Percentiles rank a stretch among this genome's conserved stretches.
Conservation (phyloP, 441 rosid genomes). For the Cnidoscolus chayamansa region DNA sequence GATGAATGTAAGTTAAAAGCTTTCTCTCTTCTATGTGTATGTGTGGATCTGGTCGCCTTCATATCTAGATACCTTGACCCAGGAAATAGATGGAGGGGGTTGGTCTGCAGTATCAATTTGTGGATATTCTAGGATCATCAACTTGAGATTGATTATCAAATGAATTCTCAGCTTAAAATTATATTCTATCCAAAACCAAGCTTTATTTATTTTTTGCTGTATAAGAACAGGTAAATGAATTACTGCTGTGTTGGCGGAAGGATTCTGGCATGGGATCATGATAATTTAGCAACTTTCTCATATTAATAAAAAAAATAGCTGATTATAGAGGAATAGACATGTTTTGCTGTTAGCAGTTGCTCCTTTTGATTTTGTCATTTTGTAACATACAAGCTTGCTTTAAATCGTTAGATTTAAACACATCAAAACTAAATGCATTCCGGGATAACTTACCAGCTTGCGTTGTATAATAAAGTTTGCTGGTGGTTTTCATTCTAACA, state of each 20-base stretch:
- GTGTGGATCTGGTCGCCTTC: not conserved
- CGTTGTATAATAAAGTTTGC: conserved; percentile 3
- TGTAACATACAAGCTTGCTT: too few species aligned
- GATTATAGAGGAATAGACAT: not conserved
- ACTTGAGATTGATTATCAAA: not conserved
- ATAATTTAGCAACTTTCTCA: not conserved
- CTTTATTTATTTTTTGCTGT: conserved; percentile 4
- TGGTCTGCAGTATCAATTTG: not conserved
- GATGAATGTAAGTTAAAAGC: conserved; percentile 66
- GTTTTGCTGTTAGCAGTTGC: not conserved
- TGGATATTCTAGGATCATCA: not conserved
- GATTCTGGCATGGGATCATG: not conserved
- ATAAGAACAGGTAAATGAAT: not conserved
- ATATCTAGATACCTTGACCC: not conserved
- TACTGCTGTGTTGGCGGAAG: not conserved
- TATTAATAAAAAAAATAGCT: not conserved
- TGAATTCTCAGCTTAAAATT: not conserved
- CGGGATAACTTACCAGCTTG: not conserved
- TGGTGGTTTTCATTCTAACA: not conserved
- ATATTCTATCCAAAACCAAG: not conserved
- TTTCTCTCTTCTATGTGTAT: conserved; percentile 10
- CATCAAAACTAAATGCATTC: not conserved
- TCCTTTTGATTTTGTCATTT: not conserved
- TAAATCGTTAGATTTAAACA: not conserved
- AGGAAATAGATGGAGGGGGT: not conserved